Percentiles rank a stretch among this genome's conserved stretches.
phyloP scores from a whole-genome alignment of 768 basidiomycete genomes.

The Tricholoma matsutake region DNA sequence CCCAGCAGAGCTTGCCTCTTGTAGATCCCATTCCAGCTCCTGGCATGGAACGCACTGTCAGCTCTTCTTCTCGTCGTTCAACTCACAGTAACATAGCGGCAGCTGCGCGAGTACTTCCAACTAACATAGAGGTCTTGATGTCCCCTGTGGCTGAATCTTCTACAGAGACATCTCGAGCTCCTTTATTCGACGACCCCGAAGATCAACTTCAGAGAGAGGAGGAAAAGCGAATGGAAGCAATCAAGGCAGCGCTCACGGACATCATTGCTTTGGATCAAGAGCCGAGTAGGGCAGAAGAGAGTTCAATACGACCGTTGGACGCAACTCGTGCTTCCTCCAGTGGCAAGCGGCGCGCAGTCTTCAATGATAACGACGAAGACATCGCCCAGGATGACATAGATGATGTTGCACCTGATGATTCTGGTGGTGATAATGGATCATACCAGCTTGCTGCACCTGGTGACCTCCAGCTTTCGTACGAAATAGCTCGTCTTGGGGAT shows the following conservation, averaged over 20 bases:
- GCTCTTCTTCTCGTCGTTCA: constrained; percentile 39
- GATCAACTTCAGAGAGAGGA: constrained; percentile 70
- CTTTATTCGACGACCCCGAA: constrained; percentile 80
- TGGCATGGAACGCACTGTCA: constrained; percentile 38
- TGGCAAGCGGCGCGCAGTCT: constrained; percentile 29
- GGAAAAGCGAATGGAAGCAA: constrained; percentile 89
- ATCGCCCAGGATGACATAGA: constrained; percentile 47
- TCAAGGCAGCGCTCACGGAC: constrained; percentile 92
- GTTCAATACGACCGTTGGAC: constrained; percentile 6
- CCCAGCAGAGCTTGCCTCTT: constrained; percentile 9
- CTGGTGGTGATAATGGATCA: constrained; percentile 42
- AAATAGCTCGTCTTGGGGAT: constrained; percentile 75
- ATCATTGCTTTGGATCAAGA: constrained; percentile 87
- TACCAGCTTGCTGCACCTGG: constrained; percentile 85
- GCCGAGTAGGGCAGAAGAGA: constrained; percentile 17
- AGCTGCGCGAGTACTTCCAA: constrained; percentile 29
- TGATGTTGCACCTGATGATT: constrained; percentile 39
- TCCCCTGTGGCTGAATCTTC: constrained; percentile 55
- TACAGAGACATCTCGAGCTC: constrained; percentile 59
- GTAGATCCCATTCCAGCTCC: constrained; percentile 36
- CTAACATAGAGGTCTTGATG: constrained; percentile 83
- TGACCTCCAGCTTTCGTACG: constrained; percentile 83
- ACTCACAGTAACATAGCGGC: constrained; percentile 20
- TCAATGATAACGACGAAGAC: constrained; percentile 41
- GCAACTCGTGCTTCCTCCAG: constrained; percentile 3